Evolutionary conservation across 2,329 filamentous ascomycete genomes (phyloP).

Genomic region (Neopestalotiopsis sp.): DNA sequence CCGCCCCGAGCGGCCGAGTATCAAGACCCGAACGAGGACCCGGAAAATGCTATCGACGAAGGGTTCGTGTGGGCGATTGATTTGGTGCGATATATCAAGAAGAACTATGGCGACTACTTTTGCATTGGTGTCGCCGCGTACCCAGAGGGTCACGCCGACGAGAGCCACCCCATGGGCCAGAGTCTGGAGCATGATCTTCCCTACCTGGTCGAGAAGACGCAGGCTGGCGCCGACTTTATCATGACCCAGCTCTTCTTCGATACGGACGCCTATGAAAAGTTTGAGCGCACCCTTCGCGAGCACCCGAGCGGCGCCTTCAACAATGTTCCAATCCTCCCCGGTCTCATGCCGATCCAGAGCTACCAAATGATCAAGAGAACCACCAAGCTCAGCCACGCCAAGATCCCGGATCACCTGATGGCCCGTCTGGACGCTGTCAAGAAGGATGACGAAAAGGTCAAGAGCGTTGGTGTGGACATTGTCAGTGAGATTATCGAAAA

Average conservation of each 20-base stretch:
- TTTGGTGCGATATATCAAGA: constrained; percentile 86
- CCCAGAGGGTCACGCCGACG: constrained; percentile 92
- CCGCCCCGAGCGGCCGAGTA: constrained; percentile 91
- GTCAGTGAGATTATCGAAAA: constrained; percentile 82
- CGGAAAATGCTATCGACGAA: constrained; percentile 68
- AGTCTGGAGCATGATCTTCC: constrained; percentile 82
- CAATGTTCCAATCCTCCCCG: constrained; percentile 87
- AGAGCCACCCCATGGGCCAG: constrained; percentile 77
- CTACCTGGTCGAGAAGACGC: constrained; percentile 87
- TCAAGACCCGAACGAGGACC: constrained; percentile 63
- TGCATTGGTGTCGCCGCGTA: constrained; percentile 95
- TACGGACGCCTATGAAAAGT: constrained; percentile 78
- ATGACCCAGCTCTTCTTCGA: constrained; percentile 99
- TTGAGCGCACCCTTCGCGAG: constrained; percentile 76
- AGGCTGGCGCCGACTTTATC: constrained; percentile 94
- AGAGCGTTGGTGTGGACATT: constrained; percentile 80
- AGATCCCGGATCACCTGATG: constrained; percentile 74
- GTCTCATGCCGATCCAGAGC: constrained; percentile 96
- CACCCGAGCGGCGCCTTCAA: constrained; percentile 88
- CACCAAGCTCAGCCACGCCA: constrained; percentile 91
- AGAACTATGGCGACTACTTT: constrained; percentile 90
- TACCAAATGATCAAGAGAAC: constrained; percentile 95
- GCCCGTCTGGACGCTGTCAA: constrained; percentile 74
- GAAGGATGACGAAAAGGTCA: constrained; percentile 82
- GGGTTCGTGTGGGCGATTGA: constrained; percentile 91